Percentiles rank a stretch among this genome's conserved stretches.
Conservation (phyloP, 148 eudicot genomes). For the Cornus florida region DNA sequence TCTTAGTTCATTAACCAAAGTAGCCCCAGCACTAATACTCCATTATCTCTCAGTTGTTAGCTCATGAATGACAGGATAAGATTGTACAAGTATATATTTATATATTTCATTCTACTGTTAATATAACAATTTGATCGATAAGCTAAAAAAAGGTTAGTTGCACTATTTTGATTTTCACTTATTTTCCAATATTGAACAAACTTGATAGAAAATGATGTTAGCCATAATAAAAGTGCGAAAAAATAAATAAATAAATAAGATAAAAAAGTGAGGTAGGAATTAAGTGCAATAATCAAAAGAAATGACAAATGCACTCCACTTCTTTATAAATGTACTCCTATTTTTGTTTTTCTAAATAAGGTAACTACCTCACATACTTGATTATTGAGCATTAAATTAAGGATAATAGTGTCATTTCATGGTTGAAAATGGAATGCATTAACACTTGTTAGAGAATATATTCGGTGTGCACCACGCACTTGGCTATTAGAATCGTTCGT, state of each 20-base stretch:
- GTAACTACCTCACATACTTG: no score
- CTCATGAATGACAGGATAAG: slow-evolving; percentile 1
- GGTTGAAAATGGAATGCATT: no score
- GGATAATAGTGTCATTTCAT: no score
- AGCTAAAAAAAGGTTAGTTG: slow-evolving; percentile 1
- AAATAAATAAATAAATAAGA: neutral
- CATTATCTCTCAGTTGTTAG: slow-evolving; percentile 6
- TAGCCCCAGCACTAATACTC: slow-evolving; percentile 5
- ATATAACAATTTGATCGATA: neutral
- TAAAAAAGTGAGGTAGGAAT: neutral
- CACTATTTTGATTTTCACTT: neutral
- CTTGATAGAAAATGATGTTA: no score
- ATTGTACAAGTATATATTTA: neutral
- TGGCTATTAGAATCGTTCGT: no score
- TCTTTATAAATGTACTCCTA: no score
- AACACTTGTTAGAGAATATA: no score
- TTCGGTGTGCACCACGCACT: no score
- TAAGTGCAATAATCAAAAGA: neutral
- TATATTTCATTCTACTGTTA: neutral
- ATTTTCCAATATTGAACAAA: no score
- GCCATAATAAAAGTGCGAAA: no score
- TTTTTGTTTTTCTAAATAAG: no score
- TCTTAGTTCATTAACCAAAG: slow-evolving; percentile 5
- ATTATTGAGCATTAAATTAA: no score
- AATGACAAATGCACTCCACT: neutral